Conservation (phyloP, 164 flowering plant species). For the Protea cynaroides region DNA sequence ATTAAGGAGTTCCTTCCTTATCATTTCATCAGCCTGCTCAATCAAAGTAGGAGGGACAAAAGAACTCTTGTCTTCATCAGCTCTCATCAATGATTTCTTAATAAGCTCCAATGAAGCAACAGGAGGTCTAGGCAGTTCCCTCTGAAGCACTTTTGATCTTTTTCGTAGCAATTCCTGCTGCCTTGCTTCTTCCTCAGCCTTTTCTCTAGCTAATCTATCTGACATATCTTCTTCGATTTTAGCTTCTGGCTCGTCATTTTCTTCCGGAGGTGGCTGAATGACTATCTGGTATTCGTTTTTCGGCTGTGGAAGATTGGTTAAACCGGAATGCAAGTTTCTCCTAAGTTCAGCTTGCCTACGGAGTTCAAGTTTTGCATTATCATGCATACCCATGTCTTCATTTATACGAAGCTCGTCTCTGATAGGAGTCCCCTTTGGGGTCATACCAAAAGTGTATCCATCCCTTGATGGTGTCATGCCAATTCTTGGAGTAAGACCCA, state of each 20-base stretch:
- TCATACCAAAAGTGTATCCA: conserved; percentile 61
- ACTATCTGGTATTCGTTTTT: conserved; percentile 92
- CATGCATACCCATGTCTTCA: conserved; percentile 74
- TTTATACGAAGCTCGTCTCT: conserved; percentile 93
- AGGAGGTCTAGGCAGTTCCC: conserved; percentile 97
- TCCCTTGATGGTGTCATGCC: conserved; percentile 92
- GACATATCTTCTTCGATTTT: conserved; percentile 98
- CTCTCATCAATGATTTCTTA: conserved; percentile 57
- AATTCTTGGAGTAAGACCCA: conserved; percentile 73
- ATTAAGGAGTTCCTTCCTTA: conserved; percentile 72
- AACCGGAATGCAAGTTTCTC: conserved; percentile 68
- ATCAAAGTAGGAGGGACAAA: conserved; percentile 84
- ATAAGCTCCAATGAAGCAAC: conserved; percentile 71
- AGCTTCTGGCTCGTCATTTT: conserved; percentile 78
- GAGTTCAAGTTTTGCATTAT: conserved; percentile 63
- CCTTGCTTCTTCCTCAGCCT: conserved; percentile 88
- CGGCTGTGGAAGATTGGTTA: conserved; percentile 81
- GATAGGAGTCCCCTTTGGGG: conserved; percentile 86
- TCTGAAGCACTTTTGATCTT: conserved; percentile 93
- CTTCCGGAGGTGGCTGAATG: conserved; percentile 67
- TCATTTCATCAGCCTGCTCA: conserved; percentile 93
- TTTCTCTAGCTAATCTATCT: conserved; percentile 82
- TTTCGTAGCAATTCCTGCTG: conserved; percentile 77
- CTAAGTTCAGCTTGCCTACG: conserved; percentile 69
- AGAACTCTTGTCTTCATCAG: conserved; percentile 91